Evolutionary conservation across 1,139 yeast species (phyloP).

Genomic region (Kurtzmaniella quercitrusa): DNA sequence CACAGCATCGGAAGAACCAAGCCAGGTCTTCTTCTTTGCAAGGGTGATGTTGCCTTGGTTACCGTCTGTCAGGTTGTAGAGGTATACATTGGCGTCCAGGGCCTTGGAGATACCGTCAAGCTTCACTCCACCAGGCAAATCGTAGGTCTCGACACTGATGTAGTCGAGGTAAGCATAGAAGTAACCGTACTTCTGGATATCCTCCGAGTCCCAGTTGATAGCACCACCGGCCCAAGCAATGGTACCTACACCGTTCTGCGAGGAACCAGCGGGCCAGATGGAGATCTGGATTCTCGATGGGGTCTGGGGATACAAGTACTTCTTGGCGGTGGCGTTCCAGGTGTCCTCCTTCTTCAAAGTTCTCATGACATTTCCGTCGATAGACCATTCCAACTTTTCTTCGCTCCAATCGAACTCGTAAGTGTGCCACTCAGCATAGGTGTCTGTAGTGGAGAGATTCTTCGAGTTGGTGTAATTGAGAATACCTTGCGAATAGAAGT

Average conservation of each 20-base stretch:
- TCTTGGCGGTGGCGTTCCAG: constrained; percentile 56
- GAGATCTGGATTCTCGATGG: constrained; percentile 85
- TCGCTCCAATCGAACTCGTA: constrained; percentile 83
- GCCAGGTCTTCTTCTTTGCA: constrained; percentile 55
- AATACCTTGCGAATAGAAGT: constrained; percentile 73
- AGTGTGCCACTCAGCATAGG: constrained; percentile 68
- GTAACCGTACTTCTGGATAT: constrained; percentile 71
- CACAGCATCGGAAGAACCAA: constrained; percentile 56
- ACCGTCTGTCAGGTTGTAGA: constrained; percentile 50
- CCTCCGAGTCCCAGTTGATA: constrained; percentile 77
- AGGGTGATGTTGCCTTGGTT: constrained; percentile 45
- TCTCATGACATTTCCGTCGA: constrained; percentile 71
- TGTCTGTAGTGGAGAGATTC: constrained; percentile 43
- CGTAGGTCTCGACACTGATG: constrained; percentile 63
- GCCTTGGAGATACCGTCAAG: constrained; percentile 34
- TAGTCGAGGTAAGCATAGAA: constrained; percentile 63
- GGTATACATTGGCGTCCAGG: constrained; percentile 43
- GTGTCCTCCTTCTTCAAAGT: constrained; percentile 64
- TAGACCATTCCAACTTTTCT: constrained; percentile 65
- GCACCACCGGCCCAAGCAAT: constrained; percentile 92
- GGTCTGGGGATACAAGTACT: constrained; percentile 79
- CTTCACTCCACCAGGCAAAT: constrained; percentile 50
- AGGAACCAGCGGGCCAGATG: constrained; percentile 89
- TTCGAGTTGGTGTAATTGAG: constrained; percentile 61
- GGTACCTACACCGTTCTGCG: constrained; percentile 66